phyloP scores from a whole-genome alignment of 108 stramenopile species.

The Pseudonitzschia pungens region DNA sequence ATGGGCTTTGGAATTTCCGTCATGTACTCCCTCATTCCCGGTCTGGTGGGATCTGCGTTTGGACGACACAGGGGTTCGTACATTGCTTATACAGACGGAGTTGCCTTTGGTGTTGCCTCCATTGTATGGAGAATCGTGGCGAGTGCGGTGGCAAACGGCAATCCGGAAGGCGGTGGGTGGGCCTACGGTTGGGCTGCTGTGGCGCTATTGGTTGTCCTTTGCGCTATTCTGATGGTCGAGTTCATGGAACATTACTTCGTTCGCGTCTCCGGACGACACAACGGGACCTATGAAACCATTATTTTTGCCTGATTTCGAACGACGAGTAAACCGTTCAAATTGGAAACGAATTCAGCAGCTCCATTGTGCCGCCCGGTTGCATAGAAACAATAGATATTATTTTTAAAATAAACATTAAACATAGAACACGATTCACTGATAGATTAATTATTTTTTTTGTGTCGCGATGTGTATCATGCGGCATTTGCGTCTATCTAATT shows the following conservation, averaged over 20 bases:
- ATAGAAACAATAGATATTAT: background rate
- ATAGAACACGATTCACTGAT: no score
- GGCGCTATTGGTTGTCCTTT: conserved; percentile 66
- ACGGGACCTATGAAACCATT: conserved; percentile 58
- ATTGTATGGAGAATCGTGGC: conserved; percentile 74
- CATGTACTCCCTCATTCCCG: conserved; percentile 77
- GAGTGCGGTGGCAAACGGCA: conserved; percentile 59
- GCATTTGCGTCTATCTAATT: no score
- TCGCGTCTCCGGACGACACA: conserved; percentile 20
- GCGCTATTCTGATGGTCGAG: conserved; percentile 75
- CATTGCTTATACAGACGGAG: conserved; percentile 72
- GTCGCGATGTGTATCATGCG: no score
- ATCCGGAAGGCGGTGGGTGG: conserved; percentile 76
- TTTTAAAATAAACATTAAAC: background rate
- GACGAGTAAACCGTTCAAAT: no score
- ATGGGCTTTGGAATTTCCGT: conserved; percentile 77
- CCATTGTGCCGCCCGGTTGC: background rate
- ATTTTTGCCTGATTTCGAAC: conserved; percentile 49
- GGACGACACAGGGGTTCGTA: conserved; percentile 74
- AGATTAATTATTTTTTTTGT: no score
- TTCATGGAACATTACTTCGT: conserved; percentile 83
- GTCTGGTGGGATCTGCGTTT: conserved; percentile 72
- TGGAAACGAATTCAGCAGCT: no score
- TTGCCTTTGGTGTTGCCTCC: conserved; percentile 65
- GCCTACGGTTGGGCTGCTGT: conserved; percentile 85